A percentile compares a stretch with the other conserved stretches of the same genome.
phyloP scores from a whole-genome alignment of 2,329 filamentous ascomycete genomes.

The Fusarium circinatum region DNA sequence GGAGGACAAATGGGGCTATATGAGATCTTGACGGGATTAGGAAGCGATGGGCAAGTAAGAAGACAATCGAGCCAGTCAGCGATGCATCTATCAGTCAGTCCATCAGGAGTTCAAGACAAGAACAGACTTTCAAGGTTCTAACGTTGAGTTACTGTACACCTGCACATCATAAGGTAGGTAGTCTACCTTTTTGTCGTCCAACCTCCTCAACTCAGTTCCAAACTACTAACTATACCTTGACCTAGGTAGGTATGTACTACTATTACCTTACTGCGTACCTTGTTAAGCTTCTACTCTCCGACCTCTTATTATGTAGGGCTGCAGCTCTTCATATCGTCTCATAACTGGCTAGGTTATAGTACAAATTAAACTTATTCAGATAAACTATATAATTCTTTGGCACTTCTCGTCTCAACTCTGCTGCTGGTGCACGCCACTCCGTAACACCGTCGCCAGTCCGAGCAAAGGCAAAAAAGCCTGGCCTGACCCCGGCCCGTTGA shows the following conservation, averaged over 20 bases:
- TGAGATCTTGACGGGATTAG: conserved; percentile 31
- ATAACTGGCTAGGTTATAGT: not conserved
- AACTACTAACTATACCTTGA: not conserved
- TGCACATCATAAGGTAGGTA: not conserved
- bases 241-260: not conserved
- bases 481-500: conserved; percentile 23
- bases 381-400: not conserved
- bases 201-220: not conserved
- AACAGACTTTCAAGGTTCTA: conserved; percentile 19
- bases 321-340: conserved; percentile 12
- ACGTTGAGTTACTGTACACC: not conserved
- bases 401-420: conserved; percentile 15
- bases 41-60: conserved; percentile 25
- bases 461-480: conserved; percentile 11
- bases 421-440: conserved; percentile 20
- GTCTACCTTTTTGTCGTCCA: not conserved
- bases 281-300: not conserved
- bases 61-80: conserved; percentile 4
- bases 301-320: conserved; percentile 17
- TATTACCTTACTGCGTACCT: not conserved
- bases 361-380: not conserved
- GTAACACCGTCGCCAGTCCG: conserved; percentile 9
- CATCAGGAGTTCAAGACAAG: conserved; percentile 20
- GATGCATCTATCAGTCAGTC: not conserved
- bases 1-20: conserved; percentile 18